Percentiles rank a stretch among this genome's conserved stretches.
phyloP scores from a whole-genome alignment of 2,329 filamentous ascomycete species.

The Aspergillus hiratsukae region DNA sequence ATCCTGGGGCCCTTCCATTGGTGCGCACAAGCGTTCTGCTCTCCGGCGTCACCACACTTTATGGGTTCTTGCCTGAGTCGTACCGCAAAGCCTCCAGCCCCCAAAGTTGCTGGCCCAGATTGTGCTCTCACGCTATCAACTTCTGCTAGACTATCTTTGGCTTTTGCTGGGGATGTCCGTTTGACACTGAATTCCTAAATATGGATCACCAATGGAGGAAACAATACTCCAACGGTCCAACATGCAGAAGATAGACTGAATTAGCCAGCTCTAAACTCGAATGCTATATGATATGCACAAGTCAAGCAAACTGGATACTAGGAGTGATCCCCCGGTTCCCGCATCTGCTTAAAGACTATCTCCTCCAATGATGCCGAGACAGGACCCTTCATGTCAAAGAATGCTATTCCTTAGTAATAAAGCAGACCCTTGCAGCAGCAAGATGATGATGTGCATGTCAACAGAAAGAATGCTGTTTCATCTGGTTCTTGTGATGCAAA shows the following conservation, averaged over 20 bases:
- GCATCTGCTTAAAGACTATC: neutral
- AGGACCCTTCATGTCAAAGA: neutral
- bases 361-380: neutral
- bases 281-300: neutral
- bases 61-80: neutral
- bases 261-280: neutral
- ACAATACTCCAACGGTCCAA: neutral
- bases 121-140: neutral
- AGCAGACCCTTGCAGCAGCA: neutral
- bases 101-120: neutral
- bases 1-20: neutral
- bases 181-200: neutral
- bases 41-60: neutral
- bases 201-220: neutral
- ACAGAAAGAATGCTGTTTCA: neutral
- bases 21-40: neutral
- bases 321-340: no score
- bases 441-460: no score
- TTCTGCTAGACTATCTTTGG: neutral
- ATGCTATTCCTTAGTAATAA: neutral
- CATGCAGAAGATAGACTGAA: neutral
- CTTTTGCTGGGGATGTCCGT: neutral
- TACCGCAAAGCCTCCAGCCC: neutral
- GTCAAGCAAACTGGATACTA: no score
- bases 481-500: no score